Percentiles rank a stretch among this genome's conserved stretches.
Conservation (phyloP, 2,329 filamentous ascomycete genomes). For the Nemania sp. region DNA sequence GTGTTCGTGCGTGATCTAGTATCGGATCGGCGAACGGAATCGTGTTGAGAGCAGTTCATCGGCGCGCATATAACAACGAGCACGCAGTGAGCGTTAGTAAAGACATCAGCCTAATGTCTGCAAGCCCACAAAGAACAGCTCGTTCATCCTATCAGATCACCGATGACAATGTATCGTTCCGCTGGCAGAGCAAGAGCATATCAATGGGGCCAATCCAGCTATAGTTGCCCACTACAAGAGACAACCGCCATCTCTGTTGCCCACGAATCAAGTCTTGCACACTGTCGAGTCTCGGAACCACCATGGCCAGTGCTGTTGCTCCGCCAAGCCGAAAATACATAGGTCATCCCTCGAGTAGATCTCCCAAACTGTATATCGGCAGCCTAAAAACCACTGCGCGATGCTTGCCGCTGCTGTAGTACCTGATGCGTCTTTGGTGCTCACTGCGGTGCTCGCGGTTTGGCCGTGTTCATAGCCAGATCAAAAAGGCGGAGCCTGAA, state of each 20-base stretch:
- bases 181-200: conserved; percentile 24
- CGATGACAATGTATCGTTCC: conserved; percentile 12
- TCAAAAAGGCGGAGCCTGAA: conserved; percentile 22
- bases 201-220: conserved; percentile 5
- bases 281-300: not conserved
- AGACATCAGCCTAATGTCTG: conserved; percentile 19
- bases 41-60: conserved; percentile 29
- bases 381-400: not conserved
- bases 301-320: conserved; percentile 15
- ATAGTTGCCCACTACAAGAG: not conserved
- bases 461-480: conserved; percentile 34
- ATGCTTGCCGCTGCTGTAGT: not conserved
- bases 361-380: conserved; percentile 6
- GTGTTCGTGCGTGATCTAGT: conserved; percentile 35
- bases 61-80: conserved; percentile 57
- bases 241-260: not conserved
- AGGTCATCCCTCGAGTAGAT: not conserved
- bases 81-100: conserved; percentile 59
- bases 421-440: conserved; percentile 40
- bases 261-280: conserved; percentile 3
- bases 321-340: conserved; percentile 22
- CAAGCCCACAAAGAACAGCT: conserved; percentile 1
- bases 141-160: conserved; percentile 3
- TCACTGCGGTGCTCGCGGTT: conserved; percentile 57
- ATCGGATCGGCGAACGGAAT: conserved; percentile 30